Base-by-base conservation (phyloP, 2,329 filamentous ascomycete species). In the Fusarium metavorans region DNA sequence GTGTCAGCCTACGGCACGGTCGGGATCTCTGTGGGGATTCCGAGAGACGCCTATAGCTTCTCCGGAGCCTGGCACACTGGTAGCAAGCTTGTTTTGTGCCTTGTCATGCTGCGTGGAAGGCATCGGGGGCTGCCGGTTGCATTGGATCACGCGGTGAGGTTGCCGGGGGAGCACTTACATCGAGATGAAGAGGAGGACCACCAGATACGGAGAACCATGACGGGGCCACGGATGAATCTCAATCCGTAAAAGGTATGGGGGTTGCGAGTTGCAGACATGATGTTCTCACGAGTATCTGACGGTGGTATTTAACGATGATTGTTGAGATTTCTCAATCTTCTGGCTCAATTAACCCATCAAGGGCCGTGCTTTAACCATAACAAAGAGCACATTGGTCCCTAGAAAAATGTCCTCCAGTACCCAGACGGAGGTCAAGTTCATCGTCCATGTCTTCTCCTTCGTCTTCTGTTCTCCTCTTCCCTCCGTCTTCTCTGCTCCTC, bases 71-170 rank as follows among this genome's bases (percentile, higher is more conserved):
- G 45, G 45, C 45, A 41, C 10, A 25, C 45, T 25, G 4, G 7
- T 9, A 64, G 60, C 45, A 56, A 64, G 60, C 32, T 64, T n/a
- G 34, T 64, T 14, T 18, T 64, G 30, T 64, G 60, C 34, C 20
- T 39, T 9, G 45, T 54, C 20, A 64, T 54, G 60, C 34, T 64
- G 18, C 60, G 45, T 30, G 60, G 60, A 10, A 27, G 43, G n/a
- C 45, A 64, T 43, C 60, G 60, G 9, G 45, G 45, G 5, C 32
- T 64, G 32, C 60, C 60, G 20, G 45, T 30, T n/a, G 60, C 45
- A n/a, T 27, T 64, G 20, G 60, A 64, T 27, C 34, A 30, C 8
- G 34, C 60, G 18, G 23, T 64, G 18, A 37, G 23, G 16, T 9
- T 64, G 18, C 45, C 60, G 8, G 23, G 32, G 5, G 60, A 64